Percentiles rank a stretch among this genome's conserved stretches.
phyloP scores from a whole-genome alignment of 148 eudicot genomes.

The Limonium bicolor region DNA sequence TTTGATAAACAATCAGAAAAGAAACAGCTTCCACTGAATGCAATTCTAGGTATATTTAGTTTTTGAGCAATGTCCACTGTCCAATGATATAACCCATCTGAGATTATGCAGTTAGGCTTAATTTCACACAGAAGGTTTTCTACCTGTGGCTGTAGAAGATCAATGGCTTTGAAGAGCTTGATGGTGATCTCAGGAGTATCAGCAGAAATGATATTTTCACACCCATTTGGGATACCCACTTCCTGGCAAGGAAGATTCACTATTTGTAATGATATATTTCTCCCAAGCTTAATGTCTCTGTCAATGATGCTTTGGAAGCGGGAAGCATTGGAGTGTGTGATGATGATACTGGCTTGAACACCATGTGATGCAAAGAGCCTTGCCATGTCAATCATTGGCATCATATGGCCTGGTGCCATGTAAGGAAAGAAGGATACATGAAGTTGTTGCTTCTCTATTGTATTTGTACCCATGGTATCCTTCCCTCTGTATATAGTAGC shows the following conservation, averaged over 20 bases:
- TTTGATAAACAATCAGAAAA: slow-evolving; percentile 22
- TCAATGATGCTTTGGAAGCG: slow-evolving; percentile 13
- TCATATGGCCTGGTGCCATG: slow-evolving; percentile 54
- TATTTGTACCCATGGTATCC: too few relatives aligned
- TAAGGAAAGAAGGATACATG: slow-evolving; percentile 33
- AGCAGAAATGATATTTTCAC: slow-evolving; percentile 27
- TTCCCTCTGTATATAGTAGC: too few relatives aligned
- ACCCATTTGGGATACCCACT: slow-evolving; percentile 33
- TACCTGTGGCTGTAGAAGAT: slow-evolving; percentile 23
- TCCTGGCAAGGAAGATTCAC: slow-evolving; percentile 18
- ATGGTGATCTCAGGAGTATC: slow-evolving; percentile 27
- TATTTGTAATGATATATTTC: slow-evolving; percentile 12
- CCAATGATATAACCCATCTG: slow-evolving; percentile 41
- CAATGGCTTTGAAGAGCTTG: slow-evolving; percentile 26
- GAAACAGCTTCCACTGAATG: slow-evolving; percentile 37
- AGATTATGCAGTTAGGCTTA: slow-evolving; percentile 26
- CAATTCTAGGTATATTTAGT: slow-evolving; percentile 26
- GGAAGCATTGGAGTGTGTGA: slow-evolving; percentile 24
- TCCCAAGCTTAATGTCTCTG: slow-evolving; percentile 10
- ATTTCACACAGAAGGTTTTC: slow-evolving; percentile 12
- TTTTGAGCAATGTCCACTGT: slow-evolving; percentile 17
- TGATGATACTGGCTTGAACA: slow-evolving; percentile 27
- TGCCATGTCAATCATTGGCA: slow-evolving; percentile 49
- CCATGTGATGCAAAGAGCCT: slow-evolving; percentile 22
- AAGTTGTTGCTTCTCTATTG: too few relatives aligned